Base-by-base conservation (phyloP, 2,329 filamentous ascomycete genomes). In the Zasmidium angulare region DNA sequence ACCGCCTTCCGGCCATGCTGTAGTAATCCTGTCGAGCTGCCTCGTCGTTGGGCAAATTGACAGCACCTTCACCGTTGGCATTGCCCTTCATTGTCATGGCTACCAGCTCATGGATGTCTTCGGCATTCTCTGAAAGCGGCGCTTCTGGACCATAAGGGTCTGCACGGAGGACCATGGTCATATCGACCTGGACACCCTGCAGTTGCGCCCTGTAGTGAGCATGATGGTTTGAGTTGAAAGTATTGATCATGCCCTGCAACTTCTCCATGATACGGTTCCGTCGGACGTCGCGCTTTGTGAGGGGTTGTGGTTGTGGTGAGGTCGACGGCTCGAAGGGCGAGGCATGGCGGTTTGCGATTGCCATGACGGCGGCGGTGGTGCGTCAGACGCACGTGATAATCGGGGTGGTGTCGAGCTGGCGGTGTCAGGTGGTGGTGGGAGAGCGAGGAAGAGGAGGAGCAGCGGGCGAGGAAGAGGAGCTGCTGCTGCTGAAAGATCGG, bases 261-360 rank as follows among this genome's bases (percentile, higher is more conserved):
- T 89, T 88, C 62, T 96, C 92, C 66, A 87, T 86, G 62, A 97
- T 86, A 69, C 88, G 86, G 69, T 90, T 90, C 63, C 92, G 88
- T 72, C 93, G 88, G 76, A 96, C 95, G 78, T 98, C 93, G 75
- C 91, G 86, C 80, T 97, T 97, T 46, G 91, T 93, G 50, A 84
- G 70, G 21, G 78, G 79, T 58, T 78, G 78, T 31, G 76, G 76
- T 59, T 77, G 79, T 59, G 80, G 78, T 14, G 77, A 78, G 53
- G 75, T 61, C 46, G 68, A 68, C 19, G 55, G 57, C 19, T 67
- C 62, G 51, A 67, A 64, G 46, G 65, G 61, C 22, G 64, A 64
- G 51, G 53, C 58, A 56, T 65, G 61, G 46, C 60, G 66, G 53
- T 63, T 63, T 46, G 64, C 56, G 49, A 67, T 63, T 4, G 63